phyloP scores from a whole-genome alignment of 352 stramenopile genomes.

The Poterioochromonas sp. region DNA sequence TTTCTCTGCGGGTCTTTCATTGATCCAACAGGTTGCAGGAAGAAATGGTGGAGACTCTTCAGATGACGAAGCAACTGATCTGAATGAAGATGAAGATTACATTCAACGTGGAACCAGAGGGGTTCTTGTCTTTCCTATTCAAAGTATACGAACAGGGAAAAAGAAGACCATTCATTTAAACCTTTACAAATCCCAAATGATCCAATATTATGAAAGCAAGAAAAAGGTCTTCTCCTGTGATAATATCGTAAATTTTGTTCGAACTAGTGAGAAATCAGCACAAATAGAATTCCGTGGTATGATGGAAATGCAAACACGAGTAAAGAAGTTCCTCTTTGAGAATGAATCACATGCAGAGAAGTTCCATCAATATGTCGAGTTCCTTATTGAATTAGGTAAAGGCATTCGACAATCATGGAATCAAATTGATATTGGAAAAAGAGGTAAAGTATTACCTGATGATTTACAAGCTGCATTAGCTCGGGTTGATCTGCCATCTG shows the following conservation, averaged over 20 bases:
- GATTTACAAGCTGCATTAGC: background rate
- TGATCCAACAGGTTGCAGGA: background rate
- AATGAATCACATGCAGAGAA: background rate
- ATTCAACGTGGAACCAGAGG: background rate
- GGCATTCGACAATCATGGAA: background rate
- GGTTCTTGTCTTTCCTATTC: background rate
- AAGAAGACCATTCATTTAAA: background rate
- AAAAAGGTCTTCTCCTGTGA: background rate
- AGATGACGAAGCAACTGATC: background rate
- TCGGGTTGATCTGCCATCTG: background rate
- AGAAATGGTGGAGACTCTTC: background rate
- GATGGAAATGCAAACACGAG: background rate
- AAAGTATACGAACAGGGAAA: background rate
- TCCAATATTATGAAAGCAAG: background rate
- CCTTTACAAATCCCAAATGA: background rate
- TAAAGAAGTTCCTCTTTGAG: background rate
- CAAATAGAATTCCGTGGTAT: background rate
- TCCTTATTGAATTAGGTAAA: background rate
- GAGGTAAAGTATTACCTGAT: background rate
- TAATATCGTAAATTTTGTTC: background rate
- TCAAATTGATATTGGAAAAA: background rate
- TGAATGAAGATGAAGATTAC: background rate
- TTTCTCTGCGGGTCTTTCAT: background rate
- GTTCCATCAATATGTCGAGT: conserved; percentile 21
- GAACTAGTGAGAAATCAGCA: background rate